A percentile compares a stretch with the other conserved stretches of the same genome.
Evolutionary conservation across 2,329 filamentous ascomycete species (phyloP).

Genomic region (Colletotrichum magnum): DNA sequence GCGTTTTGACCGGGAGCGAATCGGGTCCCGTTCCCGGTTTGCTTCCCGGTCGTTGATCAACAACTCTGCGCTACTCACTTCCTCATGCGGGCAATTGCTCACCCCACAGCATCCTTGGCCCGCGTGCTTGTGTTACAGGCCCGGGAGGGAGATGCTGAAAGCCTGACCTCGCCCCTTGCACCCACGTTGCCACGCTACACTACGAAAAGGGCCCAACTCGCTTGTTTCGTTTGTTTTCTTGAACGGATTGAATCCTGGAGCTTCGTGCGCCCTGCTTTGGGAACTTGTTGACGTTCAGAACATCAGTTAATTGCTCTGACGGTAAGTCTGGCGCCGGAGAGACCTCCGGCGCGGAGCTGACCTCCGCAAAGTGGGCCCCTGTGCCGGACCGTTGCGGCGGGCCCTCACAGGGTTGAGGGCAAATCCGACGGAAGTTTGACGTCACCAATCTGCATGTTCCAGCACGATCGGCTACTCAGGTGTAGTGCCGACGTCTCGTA

Average conservation of each 20-base stretch:
- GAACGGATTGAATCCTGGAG: too few relatives aligned
- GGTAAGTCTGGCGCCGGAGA: neutral
- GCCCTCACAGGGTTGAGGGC: slow-evolving; percentile 1
- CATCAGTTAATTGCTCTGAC: too few relatives aligned
- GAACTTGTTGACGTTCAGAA: too few relatives aligned
- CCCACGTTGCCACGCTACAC: too few relatives aligned
- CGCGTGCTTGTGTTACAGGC: neutral
- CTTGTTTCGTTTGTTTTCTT: neutral
- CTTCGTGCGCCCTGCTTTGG: too few relatives aligned
- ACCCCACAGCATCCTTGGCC: slow-evolving; percentile 8
- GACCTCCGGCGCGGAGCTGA: slow-evolving; percentile 8
- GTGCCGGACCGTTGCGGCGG: slow-evolving; percentile 13
- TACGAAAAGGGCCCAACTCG: neutral
- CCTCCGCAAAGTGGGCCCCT: slow-evolving; percentile 10
- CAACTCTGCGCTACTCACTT: neutral
- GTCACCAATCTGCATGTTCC: neutral
- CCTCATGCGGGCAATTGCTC: neutral
- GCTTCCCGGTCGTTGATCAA: neutral
- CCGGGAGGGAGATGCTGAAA: neutral
- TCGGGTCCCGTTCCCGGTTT: slow-evolving; percentile 9
- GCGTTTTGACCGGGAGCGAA: slow-evolving; percentile 1
- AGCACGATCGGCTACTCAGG: too few relatives aligned
- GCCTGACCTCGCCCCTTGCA: too few relatives aligned
- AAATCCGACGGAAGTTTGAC: slow-evolving; percentile 8
- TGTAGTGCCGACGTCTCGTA: neutral